A percentile compares a stretch with the other conserved stretches of the same genome.
Conservation (phyloP, 352 stramenopile genomes). For the Phytophthora constricta region DNA sequence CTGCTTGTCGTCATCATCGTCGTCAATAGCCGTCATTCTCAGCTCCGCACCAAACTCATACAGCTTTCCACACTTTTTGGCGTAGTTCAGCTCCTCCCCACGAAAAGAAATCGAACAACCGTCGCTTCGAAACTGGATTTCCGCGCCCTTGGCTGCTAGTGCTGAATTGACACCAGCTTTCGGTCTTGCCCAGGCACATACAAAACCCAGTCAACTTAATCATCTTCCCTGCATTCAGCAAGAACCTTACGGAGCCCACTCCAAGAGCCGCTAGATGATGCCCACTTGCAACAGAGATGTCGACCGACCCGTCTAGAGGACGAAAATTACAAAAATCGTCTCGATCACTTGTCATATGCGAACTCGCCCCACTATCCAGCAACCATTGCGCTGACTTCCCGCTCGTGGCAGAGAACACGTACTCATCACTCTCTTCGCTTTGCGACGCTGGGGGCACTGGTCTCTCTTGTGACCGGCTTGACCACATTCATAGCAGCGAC, state of each 20-base stretch:
- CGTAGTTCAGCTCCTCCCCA: no score
- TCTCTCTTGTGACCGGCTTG: conserved; percentile 7
- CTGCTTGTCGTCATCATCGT: no score
- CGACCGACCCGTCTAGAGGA: not conserved
- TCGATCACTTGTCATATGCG: conserved; percentile 4
- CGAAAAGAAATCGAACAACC: no score
- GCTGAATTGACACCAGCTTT: conserved; percentile 12
- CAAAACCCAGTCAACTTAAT: conserved; percentile 10
- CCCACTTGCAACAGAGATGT: not conserved
- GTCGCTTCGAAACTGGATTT: no score
- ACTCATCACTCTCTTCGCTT: not conserved
- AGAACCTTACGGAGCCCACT: not conserved
- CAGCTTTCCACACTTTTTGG: no score
- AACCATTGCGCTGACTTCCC: conserved; percentile 12
- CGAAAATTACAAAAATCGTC: conserved; percentile 10
- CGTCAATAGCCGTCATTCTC: no score
- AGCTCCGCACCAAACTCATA: no score
- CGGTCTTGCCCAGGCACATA: conserved; percentile 22
- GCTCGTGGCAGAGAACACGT: conserved; percentile 15
- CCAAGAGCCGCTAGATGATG: not conserved
- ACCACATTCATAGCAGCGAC: conserved; percentile 12
- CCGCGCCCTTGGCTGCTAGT: not conserved
- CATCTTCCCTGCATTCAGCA: not conserved
- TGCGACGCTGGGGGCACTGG: not conserved
- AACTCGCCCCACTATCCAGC: conserved; percentile 29